These are phyloP conservation scores for Kluyveromyces lactis DNA, from an alignment of 805 yeast species.

Conservation along the genomic window DNA sequence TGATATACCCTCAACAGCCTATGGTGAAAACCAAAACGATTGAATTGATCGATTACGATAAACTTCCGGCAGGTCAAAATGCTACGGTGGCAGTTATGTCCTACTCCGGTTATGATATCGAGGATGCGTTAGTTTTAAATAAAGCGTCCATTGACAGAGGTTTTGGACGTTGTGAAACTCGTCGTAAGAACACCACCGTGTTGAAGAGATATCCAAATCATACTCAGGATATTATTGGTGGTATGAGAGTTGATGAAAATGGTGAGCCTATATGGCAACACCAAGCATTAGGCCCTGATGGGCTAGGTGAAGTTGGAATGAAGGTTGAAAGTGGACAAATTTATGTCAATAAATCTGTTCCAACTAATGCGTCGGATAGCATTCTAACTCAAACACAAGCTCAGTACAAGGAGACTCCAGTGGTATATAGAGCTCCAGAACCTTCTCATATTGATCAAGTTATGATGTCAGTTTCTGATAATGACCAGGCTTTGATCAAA, in stretches of 20 bases:
- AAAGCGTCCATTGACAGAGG: conserved; percentile 94
- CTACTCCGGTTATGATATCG: conserved; percentile 97
- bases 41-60: conserved; percentile 90
- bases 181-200: conserved; percentile 83
- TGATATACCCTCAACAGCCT: conserved; percentile 99
- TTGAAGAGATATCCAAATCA: conserved; percentile 90
- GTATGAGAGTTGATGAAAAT: conserved; percentile 80
- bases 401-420: conserved; percentile 84
- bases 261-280: conserved; percentile 83
- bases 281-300: conserved; percentile 83
- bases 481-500: conserved; percentile 89
- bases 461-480: conserved; percentile 92
- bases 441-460: conserved; percentile 95
- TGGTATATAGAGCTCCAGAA: conserved; percentile 88
- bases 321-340: conserved; percentile 88
- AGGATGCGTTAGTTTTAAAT: conserved; percentile 93
- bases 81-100: conserved; percentile 99
- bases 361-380: conserved; percentile 69
- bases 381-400: conserved; percentile 29
- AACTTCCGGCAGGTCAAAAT: conserved; percentile 96
- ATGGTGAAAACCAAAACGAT: conserved; percentile 98
- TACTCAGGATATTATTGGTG: conserved; percentile 83
- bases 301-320: conserved; percentile 93
- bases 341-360: conserved; percentile 87
- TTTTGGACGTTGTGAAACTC: conserved; percentile 94